These are phyloP conservation scores for Irpex rosettiformis DNA, from an alignment of 1,284 basidiomycete species.

Conservation along the genomic window DNA sequence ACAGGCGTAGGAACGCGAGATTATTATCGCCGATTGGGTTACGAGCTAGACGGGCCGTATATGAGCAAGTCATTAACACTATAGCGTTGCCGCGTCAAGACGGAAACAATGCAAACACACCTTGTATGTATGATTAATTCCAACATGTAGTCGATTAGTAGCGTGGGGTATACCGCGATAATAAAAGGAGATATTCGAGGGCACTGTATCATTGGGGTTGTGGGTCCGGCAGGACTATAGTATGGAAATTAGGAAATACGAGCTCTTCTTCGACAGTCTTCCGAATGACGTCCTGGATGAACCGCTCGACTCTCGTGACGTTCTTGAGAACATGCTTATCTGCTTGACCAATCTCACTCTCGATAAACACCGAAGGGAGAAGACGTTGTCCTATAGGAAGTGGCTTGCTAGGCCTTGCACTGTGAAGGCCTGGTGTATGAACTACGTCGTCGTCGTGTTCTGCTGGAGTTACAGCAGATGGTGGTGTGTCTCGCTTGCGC, in stretches of 20 bases:
- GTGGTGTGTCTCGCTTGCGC: conserved; percentile 43
- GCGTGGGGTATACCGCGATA: not conserved
- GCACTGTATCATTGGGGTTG: conserved; percentile 13
- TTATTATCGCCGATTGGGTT: conserved; percentile 92
- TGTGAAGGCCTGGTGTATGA: conserved; percentile 25
- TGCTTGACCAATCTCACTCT: conserved; percentile 94
- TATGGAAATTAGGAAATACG: conserved; percentile 93
- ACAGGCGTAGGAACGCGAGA: conserved; percentile 90
- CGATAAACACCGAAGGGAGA: conserved; percentile 90
- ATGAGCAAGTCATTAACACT: conserved; percentile 85
- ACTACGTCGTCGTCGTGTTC: conserved; percentile 38
- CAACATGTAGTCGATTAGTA: not conserved
- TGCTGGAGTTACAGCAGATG: conserved; percentile 27
- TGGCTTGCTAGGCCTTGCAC: conserved; percentile 42
- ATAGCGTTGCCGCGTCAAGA: conserved; percentile 24
- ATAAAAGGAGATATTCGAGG: not conserved
- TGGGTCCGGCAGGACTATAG: conserved; percentile 57
- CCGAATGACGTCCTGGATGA: conserved; percentile 92
- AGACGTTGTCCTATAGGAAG: conserved; percentile 80
- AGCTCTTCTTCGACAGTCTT: conserved; percentile 94
- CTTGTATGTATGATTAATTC: not conserved
- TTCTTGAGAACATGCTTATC: conserved; percentile 97
- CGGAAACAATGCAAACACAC: conserved; percentile 26
- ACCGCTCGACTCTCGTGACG: conserved; percentile 93
- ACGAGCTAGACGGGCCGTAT: conserved; percentile 94